Evolutionary conservation across 768 basidiomycete species (phyloP), one percentile per base, ranked within the genome.

Genomic region (Dictyophora rubrovolvata): DNA sequence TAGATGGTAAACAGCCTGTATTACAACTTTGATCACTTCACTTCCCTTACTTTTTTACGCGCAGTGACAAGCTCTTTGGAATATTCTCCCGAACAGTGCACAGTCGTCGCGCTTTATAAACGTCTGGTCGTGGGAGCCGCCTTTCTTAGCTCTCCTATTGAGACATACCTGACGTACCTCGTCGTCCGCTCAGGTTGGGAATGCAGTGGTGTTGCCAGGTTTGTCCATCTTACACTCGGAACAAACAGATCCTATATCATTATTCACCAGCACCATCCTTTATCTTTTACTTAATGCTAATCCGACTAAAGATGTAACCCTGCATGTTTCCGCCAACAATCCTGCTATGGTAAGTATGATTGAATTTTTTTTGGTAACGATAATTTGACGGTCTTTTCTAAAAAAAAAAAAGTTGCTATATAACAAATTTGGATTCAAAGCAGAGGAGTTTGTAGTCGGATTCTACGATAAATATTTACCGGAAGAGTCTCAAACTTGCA

Each of bases 361-460:
- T 7, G 17, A 22, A 20, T 28, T 37, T 67, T 63, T n/a, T 2
- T 37, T 2, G 6, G 12, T 56, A 33, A 35, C 12, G 36, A 47
- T 36, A 1, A 7, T 37, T 33, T 56, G 28, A 46, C 36, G 37
- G 16, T 54, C 21, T 46, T 33, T 55, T 51, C 48, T 63, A 63
- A 61, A 63, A 35, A 53, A 89, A 63, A 61, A 63, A 35, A 53
- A 89, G 88, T 71, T 90, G 4, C 69, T 92, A 17, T 92, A 91
- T 71, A 91, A 92, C 62, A 84, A 82, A 53, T 90, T 92, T 64
- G 89, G 89, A 23, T 90, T 92, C 77, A 91, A 92, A 64, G 86
- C 87, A 0, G 89, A 91, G 70, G 87, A 87, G 66, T 90, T 90
- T 60, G 77, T 91, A 20, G 82, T 80, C 20, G 87, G 86, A 18